A percentile compares a stretch with the other conserved stretches of the same genome.
These are phyloP conservation scores for Fraxinus floribunda DNA, from an alignment of 305 asterid species.

Conservation along the genomic window DNA sequence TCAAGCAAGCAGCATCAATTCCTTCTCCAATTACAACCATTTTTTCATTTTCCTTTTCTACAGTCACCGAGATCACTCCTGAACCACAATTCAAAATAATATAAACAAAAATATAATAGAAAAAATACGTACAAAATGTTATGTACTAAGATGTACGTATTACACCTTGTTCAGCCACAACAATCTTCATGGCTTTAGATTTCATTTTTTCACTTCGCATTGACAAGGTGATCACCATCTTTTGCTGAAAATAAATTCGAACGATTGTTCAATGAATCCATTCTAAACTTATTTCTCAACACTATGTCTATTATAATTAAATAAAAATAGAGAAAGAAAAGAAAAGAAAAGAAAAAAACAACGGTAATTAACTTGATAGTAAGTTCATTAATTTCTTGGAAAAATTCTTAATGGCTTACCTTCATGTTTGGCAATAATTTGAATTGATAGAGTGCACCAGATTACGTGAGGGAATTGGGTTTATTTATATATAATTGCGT, in stretches of 20 bases:
- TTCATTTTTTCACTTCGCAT: constrained; percentile 22
- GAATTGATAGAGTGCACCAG: not conserved
- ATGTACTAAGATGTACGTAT: not conserved
- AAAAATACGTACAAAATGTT: not conserved
- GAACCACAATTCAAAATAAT: not conserved
- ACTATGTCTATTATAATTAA: not conserved
- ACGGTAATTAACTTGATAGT: not conserved
- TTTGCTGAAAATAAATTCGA: constrained; percentile 17
- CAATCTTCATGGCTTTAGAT: constrained; percentile 43
- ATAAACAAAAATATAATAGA: not conserved
- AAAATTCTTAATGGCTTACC: not conserved
- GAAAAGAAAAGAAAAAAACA: not conserved
- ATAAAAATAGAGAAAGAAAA: not conserved
- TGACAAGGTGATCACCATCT: constrained; percentile 35
- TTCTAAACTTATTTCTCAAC: not conserved
- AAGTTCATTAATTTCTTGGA: not conserved
- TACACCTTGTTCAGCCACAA: constrained; percentile 25
- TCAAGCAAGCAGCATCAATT: constrained; percentile 36
- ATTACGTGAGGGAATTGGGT: not conserved
- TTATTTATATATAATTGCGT: not conserved
- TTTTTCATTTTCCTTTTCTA: constrained; percentile 23
- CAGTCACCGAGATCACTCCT: constrained; percentile 38
- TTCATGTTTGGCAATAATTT: constrained; percentile 12
- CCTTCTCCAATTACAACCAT: constrained; percentile 38
- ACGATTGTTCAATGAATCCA: not conserved